phyloP scores from a whole-genome alignment of 495 filamentous ascomycete genomes.

The Talaromyces ruber region DNA sequence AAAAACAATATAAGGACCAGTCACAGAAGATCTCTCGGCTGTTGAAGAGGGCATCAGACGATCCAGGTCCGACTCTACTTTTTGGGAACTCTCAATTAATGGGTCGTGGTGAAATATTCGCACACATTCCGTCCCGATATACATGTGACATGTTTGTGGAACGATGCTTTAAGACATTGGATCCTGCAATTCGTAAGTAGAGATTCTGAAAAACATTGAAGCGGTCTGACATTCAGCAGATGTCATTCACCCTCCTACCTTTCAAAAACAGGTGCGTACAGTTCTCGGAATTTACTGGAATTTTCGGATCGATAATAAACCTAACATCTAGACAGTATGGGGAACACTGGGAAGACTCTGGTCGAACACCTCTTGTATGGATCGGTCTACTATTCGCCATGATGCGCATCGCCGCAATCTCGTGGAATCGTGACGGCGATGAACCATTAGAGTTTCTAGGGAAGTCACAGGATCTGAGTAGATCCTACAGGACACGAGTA shows the following conservation, averaged over 20 bases:
- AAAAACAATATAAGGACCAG: background rate
- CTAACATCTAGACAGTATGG: slow-evolving; percentile 25
- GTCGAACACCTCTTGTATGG: slow-evolving; percentile 28
- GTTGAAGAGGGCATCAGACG: background rate
- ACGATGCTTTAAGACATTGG: background rate
- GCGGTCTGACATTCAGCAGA: background rate
- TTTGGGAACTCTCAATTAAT: background rate
- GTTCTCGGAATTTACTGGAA: background rate
- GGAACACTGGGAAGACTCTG: slow-evolving; percentile 35
- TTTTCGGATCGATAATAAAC: background rate
- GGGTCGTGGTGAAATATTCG: background rate
- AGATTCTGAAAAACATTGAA: background rate
- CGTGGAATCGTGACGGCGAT: background rate
- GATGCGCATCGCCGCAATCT: slow-evolving; percentile 6
- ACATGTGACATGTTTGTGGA: background rate
- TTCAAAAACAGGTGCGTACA: background rate
- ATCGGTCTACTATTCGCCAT: slow-evolving; percentile 18
- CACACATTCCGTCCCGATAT: background rate
- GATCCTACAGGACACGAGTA: slow-evolving; percentile 7
- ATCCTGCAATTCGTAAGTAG: background rate
- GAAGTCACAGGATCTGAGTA: slow-evolving; percentile 1
- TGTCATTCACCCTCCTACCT: background rate
- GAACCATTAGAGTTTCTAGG: background rate
- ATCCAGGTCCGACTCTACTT: slow-evolving; percentile 1
- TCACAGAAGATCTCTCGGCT: background rate